Conservation (phyloP, 768 basidiomycete genomes). For the Favolaschia claudopus region DNA sequence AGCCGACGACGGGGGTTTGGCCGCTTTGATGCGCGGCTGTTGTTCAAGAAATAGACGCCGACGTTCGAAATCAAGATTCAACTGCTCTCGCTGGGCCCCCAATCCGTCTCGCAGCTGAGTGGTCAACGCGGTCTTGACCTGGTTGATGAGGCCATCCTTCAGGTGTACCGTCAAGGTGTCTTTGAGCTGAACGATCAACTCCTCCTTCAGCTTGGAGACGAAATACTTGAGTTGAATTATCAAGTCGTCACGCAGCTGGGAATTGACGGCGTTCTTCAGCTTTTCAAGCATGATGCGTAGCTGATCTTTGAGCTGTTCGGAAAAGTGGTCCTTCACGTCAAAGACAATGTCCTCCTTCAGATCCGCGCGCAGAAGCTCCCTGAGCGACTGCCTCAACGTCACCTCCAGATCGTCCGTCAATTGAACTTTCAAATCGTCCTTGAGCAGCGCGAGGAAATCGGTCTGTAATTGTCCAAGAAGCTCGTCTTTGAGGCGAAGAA, state of each 20-base stretch:
- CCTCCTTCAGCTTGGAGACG: constrained; percentile 28
- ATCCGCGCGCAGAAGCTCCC: constrained; percentile 24
- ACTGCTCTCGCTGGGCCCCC: constrained; percentile 27
- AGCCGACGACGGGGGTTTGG: constrained; percentile 15
- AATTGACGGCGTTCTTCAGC: constrained; percentile 22
- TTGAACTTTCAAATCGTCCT: constrained; percentile 17
- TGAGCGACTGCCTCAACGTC: constrained; percentile 11
- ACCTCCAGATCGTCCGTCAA: constrained; percentile 21
- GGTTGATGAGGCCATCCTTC: constrained; percentile 26
- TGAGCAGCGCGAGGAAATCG: constrained; percentile 12
- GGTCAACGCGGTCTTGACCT: constrained; percentile 26
- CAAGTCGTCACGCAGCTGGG: constrained; percentile 25
- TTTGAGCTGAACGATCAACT: constrained; percentile 24
- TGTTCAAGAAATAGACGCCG: constrained; percentile 26
- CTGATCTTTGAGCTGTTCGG: constrained; percentile 21
- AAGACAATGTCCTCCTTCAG: constrained; percentile 23
- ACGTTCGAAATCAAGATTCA: constrained; percentile 29
- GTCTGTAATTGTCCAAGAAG: constrained; percentile 7
- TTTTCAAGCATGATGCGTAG: constrained; percentile 17
- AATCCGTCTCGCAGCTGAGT: constrained; percentile 25
- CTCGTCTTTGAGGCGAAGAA: constrained; percentile 22
- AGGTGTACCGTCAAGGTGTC: constrained; percentile 27
- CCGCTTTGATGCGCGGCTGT: constrained; percentile 16
- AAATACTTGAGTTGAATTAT: constrained; percentile 27
- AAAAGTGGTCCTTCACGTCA: constrained; percentile 22